These are phyloP conservation scores for Exophiala aquamarina DNA, from an alignment of 2,329 filamentous ascomycete species.

Conservation along the genomic window DNA sequence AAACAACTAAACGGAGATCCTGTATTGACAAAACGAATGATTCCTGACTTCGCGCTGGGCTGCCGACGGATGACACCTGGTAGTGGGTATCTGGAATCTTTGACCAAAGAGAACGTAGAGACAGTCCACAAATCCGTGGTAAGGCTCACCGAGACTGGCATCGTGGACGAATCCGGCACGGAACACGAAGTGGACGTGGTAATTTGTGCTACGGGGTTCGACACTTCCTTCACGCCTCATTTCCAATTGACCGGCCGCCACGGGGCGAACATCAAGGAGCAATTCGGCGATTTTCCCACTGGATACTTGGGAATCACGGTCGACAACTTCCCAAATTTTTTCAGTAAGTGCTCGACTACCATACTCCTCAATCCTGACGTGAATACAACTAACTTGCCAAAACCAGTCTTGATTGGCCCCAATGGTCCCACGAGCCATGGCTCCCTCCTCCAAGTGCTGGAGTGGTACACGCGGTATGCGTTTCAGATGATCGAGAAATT, in stretches of 20 bases:
- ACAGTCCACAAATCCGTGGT: not conserved
- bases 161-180: not conserved
- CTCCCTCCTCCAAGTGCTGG: constrained; percentile 26
- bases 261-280: constrained; percentile 28
- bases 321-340: constrained; percentile 13
- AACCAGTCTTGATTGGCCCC: constrained; percentile 16
- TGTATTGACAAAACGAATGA: constrained; percentile 14
- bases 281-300: constrained; percentile 28
- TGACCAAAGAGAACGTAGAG: constrained; percentile 28
- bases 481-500: constrained; percentile 28
- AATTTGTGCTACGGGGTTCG: constrained; percentile 37
- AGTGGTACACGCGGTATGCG: constrained; percentile 25
- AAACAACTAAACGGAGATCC: constrained; percentile 5
- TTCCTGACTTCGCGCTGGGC: constrained; percentile 26
- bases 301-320: constrained; percentile 29
- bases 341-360: constrained; percentile 23
- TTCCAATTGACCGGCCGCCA: constrained; percentile 17
- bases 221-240: constrained; percentile 31
- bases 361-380: no score
- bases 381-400: constrained; percentile 5
- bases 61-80: constrained; percentile 27
- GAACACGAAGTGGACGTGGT: constrained; percentile 22
- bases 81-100: constrained; percentile 24
- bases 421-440: constrained; percentile 29
- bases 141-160: constrained; percentile 1